Conservation (phyloP, 1,284 basidiomycete species). For the Inonotus hispidus region DNA sequence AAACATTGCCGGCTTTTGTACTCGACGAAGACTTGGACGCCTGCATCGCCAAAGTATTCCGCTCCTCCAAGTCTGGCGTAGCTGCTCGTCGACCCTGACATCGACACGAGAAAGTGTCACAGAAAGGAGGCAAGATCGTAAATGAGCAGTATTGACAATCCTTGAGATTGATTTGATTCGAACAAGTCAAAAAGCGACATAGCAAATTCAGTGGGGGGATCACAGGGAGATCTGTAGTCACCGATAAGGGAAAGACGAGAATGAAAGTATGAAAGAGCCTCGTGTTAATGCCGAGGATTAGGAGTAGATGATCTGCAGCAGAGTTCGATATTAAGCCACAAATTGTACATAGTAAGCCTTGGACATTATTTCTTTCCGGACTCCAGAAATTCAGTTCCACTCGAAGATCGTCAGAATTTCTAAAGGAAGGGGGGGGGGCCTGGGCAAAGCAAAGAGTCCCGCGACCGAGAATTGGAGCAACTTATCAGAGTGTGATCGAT, state of each 20-base stretch:
- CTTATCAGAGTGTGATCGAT: neutral
- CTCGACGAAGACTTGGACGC: neutral
- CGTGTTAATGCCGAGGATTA: neutral
- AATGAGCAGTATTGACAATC: neutral
- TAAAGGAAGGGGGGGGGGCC: neutral
- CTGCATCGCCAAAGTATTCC: neutral
- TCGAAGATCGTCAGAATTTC: neutral
- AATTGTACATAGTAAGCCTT: neutral
- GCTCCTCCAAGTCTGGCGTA: too few species aligned
- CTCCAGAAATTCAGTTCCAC: neutral
- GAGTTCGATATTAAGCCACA: conserved; percentile 3
- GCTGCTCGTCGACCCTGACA: neutral
- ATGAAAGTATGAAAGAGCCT: neutral
- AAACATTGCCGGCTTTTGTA: neutral
- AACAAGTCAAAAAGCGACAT: neutral
- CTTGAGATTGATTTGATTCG: neutral
- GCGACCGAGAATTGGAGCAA: neutral
- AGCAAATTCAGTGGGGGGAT: neutral
- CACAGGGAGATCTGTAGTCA: neutral
- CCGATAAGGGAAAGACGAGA: neutral
- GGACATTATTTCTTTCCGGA: neutral
- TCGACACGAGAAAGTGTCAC: neutral
- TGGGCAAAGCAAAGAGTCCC: neutral
- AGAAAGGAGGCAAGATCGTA: neutral
- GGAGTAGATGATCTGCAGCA: neutral